Evolutionary conservation across 73 alveolate species (phyloP).

Genomic region (Paramecium pentaurelia): DNA sequence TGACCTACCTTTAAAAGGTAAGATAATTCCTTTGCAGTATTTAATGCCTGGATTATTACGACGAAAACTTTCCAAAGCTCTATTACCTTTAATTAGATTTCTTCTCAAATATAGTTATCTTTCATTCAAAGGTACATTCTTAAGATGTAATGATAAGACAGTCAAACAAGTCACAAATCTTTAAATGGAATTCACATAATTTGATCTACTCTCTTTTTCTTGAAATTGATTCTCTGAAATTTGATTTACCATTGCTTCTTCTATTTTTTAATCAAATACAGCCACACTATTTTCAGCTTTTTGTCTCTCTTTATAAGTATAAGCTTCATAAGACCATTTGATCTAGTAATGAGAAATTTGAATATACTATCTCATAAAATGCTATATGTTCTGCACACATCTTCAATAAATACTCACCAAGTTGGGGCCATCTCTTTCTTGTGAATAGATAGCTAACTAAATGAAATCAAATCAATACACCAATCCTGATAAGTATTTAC

Average conservation of each 20-base stretch:
- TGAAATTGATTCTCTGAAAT: not conserved
- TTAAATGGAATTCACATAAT: conserved; percentile 28
- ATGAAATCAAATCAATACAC: not conserved
- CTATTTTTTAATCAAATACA: not conserved
- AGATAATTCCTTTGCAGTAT: conserved; percentile 10
- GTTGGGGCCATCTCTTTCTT: not conserved
- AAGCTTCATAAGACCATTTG: conserved; percentile 38
- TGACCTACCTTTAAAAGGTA: conserved; percentile 26
- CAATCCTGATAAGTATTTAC: not conserved
- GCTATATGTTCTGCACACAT: conserved; percentile 12
- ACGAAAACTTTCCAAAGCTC: conserved; percentile 21
- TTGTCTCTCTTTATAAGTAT: not conserved
- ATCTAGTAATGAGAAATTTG: not conserved
- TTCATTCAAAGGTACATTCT: not conserved
- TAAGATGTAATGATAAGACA: not conserved
- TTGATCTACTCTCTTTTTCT: conserved; percentile 12
- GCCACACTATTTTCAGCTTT: not conserved
- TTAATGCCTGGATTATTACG: not conserved
- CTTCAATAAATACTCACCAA: not conserved
- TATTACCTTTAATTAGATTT: conserved; percentile 7
- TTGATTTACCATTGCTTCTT: conserved; percentile 25
- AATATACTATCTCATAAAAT: not conserved
- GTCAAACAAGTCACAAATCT: conserved; percentile 26
- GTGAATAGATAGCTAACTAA: not conserved
- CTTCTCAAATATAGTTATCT: not conserved